Evolutionary conservation across 2,329 filamentous ascomycete species (phyloP).

Genomic region (Fusarium redolens): DNA sequence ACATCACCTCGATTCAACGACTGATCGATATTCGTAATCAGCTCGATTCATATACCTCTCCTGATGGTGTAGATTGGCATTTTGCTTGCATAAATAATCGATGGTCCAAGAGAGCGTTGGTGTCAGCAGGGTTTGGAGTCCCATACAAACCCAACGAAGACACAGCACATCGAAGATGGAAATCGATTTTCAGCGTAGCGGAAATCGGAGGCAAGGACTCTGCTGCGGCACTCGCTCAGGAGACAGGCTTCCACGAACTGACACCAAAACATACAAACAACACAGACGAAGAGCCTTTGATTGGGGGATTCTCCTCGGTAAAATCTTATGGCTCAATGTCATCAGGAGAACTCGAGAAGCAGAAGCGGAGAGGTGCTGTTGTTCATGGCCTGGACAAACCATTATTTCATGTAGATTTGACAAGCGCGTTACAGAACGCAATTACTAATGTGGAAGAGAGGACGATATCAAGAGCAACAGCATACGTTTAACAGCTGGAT

Average conservation of each 20-base stretch:
- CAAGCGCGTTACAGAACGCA: constrained; percentile 87
- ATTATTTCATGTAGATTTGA: constrained; percentile 93
- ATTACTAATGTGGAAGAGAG: constrained; percentile 79
- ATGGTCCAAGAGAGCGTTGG: constrained; percentile 93
- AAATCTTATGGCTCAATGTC: constrained; percentile 34
- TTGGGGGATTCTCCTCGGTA: constrained; percentile 10
- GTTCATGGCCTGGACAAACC: constrained; percentile 90
- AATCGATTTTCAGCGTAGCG: constrained; percentile 93
- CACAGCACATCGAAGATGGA: constrained; percentile 77
- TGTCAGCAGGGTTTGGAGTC: constrained; percentile 88
- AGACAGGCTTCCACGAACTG: constrained; percentile 60
- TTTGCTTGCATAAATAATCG: constrained; percentile 89
- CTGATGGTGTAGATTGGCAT: constrained; percentile 92
- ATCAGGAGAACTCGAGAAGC: constrained; percentile 48
- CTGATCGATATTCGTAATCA: constrained; percentile 96
- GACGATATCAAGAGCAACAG: constrained; percentile 46
- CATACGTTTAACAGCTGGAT: not conserved
- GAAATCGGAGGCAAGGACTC: constrained; percentile 80
- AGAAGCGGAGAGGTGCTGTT: constrained; percentile 67
- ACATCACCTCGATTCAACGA: constrained; percentile 91
- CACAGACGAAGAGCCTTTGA: constrained; percentile 53
- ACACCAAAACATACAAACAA: constrained; percentile 47
- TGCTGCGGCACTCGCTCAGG: constrained; percentile 75
- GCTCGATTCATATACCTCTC: constrained; percentile 84
- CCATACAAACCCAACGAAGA: constrained; percentile 63